Base-by-base conservation (phyloP, 768 basidiomycete genomes). In the Udeniomyces megalosporus region DNA sequence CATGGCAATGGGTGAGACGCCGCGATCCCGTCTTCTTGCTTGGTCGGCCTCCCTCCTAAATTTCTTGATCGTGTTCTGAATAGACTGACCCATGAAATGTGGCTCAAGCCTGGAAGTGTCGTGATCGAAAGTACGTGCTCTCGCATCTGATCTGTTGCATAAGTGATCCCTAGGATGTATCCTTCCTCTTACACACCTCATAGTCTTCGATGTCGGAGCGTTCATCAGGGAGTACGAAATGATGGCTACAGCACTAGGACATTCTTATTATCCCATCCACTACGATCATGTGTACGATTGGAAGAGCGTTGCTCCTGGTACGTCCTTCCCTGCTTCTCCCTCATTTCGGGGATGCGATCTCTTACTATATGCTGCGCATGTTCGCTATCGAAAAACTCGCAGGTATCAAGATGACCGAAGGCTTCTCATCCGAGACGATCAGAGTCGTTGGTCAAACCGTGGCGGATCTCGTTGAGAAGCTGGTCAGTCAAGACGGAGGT, bases 171-270 rank as follows among this genome's bases (percentile, higher is more conserved):
- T n/a, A n/a, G n/a, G n/a, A n/a, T n/a, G n/a, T n/a, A n/a, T n/a
- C n/a, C n/a, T n/a, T n/a, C n/a, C n/a, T n/a, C n/a, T n/a, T n/a
- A n/a, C n/a, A n/a, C n/a, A n/a, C 4, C 17, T 11, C 48, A 1
- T 34, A 62, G 61, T 65, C 58, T 65, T 65, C 48, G 63, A 65
- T 34, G 51, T 60, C 26, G 63, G 63, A 20, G 63, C 56, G 1
- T 65, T 65, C 22, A 65, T 56, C 10, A 17, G 63, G 4, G 63
- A 65, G 24, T 65, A 65, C 29, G 56, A 65, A 24, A 35, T 65
- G 7, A 8, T 42, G 17, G 38, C 38, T 8, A 42, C 38, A 8
- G 38, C 38, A 17, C 38, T 42, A 8, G 38, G 38, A 17, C 63
- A 65, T 45, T 22, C 11, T 32, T 65, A 65, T 34, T 60, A 35